These are phyloP conservation scores for Macrolepiota dolichaula DNA, from an alignment of 768 basidiomycete genomes.

Conservation along the genomic window DNA sequence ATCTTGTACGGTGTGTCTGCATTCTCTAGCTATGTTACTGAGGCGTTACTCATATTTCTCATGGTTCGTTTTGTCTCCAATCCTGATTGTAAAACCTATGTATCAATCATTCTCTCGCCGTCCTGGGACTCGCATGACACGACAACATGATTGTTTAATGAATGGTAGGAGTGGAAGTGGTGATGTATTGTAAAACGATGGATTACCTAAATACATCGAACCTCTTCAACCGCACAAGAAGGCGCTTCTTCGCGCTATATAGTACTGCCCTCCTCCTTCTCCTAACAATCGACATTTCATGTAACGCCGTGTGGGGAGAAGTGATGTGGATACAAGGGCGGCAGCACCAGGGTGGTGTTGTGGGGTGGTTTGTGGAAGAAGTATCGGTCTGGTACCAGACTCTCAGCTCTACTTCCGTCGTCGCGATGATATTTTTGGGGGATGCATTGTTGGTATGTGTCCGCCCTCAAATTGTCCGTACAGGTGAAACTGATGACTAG, in stretches of 20 bases:
- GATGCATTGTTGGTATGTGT: conserved; percentile 27
- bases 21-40: neutral
- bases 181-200: conserved; percentile 26
- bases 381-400: conserved; percentile 29
- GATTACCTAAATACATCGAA: conserved; percentile 7
- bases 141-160: neutral
- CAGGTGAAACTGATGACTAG: neutral
- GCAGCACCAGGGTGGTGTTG: conserved; percentile 22
- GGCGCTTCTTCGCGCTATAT: conserved; percentile 26
- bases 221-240: neutral
- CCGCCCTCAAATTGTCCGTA: neutral
- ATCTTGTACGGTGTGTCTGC: conserved; percentile 26
- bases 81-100: neutral
- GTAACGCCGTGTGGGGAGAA: conserved; percentile 28
- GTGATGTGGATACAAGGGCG: conserved; percentile 29
- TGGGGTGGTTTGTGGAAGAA: conserved; percentile 22
- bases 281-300: conserved; percentile 24
- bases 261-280: conserved; percentile 25
- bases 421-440: conserved; percentile 27
- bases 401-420: conserved; percentile 23
- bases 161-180: conserved; percentile 22
- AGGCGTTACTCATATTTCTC: neutral
- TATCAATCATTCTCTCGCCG: neutral
- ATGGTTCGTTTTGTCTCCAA: neutral
- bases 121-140: neutral